A percentile compares a stretch with the other conserved stretches of the same genome.
Conservation (phyloP, 2,329 filamentous ascomycete species). For the Fusarium palustre region DNA sequence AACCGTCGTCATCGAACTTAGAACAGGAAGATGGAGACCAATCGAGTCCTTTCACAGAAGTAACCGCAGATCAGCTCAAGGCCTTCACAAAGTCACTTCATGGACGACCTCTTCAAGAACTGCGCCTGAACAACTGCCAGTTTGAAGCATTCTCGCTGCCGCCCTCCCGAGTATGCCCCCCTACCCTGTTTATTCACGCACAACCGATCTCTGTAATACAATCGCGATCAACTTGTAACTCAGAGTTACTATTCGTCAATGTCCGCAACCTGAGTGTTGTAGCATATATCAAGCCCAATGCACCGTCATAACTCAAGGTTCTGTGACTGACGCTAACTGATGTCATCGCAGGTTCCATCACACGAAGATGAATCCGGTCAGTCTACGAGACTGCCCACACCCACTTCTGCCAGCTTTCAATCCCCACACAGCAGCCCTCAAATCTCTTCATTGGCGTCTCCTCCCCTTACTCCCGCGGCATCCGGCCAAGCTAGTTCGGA, state of each 20-base stretch:
- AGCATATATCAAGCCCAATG: constrained; percentile 2
- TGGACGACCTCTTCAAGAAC: constrained; percentile 80
- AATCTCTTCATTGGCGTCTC: constrained; percentile 81
- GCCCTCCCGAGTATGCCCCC: constrained; percentile 76
- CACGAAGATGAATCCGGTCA: constrained; percentile 70
- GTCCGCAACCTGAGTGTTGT: neutral
- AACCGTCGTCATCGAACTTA: constrained; percentile 40
- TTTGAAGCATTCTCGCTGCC: constrained; percentile 94
- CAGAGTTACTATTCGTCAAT: neutral
- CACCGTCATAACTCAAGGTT: constrained; percentile 22
- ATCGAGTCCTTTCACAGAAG: constrained; percentile 54
- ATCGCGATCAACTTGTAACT: neutral
- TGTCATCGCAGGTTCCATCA: constrained; percentile 64
- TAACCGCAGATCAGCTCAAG: constrained; percentile 73
- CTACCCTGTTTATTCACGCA: constrained; percentile 16
- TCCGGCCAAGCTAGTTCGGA: constrained; percentile 61
- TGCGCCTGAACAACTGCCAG: constrained; percentile 84
- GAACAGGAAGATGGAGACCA: constrained; percentile 34
- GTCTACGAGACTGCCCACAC: constrained; percentile 72
- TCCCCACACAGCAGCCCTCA: constrained; percentile 77
- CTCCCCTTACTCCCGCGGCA: constrained; percentile 87
- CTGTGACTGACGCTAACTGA: constrained; percentile 46
- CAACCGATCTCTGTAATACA: constrained; percentile 1
- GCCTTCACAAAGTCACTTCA: constrained; percentile 79
- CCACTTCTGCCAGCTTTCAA: constrained; percentile 71